phyloP scores from a whole-genome alignment of 1,284 basidiomycete genomes.

The Microbotryum scabiosae region DNA sequence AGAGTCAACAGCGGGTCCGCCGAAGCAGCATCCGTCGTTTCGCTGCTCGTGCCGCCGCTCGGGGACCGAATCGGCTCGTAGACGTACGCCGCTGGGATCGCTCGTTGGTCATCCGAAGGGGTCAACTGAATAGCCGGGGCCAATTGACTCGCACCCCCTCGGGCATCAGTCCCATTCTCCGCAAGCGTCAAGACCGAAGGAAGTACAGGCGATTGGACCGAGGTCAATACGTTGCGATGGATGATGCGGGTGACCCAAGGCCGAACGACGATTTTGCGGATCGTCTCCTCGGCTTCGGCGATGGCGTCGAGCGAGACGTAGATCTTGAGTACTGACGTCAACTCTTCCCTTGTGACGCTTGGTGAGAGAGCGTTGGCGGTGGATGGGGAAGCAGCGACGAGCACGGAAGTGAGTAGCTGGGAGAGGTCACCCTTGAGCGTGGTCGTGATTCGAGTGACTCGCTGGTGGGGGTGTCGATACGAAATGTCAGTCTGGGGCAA shows the following conservation, averaged over 20 bases:
- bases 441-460: slow-evolving; percentile 67
- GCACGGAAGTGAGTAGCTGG: slow-evolving; percentile 57
- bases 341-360: slow-evolving; percentile 14
- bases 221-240: slow-evolving; percentile 55
- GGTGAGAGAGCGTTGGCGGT: neutral
- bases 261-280: slow-evolving; percentile 60
- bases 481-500: neutral
- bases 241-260: slow-evolving; percentile 70
- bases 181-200: slow-evolving; percentile 39
- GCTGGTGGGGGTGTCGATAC: slow-evolving; percentile 44
- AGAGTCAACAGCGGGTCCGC: slow-evolving; percentile 60
- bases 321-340: slow-evolving; percentile 48
- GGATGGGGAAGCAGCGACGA: slow-evolving; percentile 23
- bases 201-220: slow-evolving; percentile 48
- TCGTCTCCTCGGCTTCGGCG: slow-evolving; percentile 75
- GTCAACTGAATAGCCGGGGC: neutral
- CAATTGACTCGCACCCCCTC: neutral
- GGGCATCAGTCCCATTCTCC: neutral
- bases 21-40: no score
- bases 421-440: slow-evolving; percentile 76
- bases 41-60: slow-evolving; percentile 39
- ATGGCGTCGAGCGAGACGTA: slow-evolving; percentile 73
- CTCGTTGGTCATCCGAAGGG: neutral
- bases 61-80: slow-evolving; percentile 19
- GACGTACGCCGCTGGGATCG: slow-evolving; percentile 23